Evolutionary conservation across 345 rosid genomes (phyloP).

Genomic region (Lagerstroemia speciosa): DNA sequence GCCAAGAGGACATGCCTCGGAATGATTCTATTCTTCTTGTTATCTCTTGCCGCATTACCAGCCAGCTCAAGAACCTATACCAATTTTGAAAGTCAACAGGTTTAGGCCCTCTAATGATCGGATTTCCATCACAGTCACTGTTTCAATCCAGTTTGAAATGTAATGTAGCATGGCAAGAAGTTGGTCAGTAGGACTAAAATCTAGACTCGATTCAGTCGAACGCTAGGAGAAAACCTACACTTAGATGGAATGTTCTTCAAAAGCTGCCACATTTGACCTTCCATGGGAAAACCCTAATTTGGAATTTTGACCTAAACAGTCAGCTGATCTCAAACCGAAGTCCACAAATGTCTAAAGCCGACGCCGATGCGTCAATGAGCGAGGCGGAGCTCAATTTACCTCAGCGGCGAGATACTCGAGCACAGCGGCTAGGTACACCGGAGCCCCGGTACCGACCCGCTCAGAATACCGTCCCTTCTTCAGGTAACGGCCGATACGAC

Average conservation of each 20-base stretch:
- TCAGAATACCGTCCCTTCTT: constrained; percentile 66
- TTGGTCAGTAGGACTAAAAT: too few species aligned
- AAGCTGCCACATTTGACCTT: neutral
- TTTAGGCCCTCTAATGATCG: neutral
- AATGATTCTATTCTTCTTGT: constrained; percentile 65
- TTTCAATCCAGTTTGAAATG: neutral
- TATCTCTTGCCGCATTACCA: constrained; percentile 68
- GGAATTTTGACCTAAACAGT: neutral
- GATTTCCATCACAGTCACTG: neutral
- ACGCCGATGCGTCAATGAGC: neutral
- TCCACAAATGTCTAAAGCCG: neutral
- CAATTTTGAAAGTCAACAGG: neutral
- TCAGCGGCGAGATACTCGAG: constrained; percentile 86
- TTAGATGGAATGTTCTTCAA: neutral
- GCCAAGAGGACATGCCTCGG: constrained; percentile 62
- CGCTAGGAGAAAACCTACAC: neutral
- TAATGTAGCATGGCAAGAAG: neutral
- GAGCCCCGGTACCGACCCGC: constrained; percentile 68
- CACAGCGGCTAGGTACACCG: constrained; percentile 72
- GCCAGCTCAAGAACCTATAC: constrained; percentile 58
- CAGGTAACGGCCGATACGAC: constrained; percentile 67
- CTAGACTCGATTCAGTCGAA: neutral
- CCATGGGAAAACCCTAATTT: neutral
- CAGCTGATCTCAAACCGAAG: neutral
- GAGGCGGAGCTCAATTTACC: constrained; percentile 16